Conservation (phyloP, 805 yeast species). For the Lipomyces yamanashiensis region DNA sequence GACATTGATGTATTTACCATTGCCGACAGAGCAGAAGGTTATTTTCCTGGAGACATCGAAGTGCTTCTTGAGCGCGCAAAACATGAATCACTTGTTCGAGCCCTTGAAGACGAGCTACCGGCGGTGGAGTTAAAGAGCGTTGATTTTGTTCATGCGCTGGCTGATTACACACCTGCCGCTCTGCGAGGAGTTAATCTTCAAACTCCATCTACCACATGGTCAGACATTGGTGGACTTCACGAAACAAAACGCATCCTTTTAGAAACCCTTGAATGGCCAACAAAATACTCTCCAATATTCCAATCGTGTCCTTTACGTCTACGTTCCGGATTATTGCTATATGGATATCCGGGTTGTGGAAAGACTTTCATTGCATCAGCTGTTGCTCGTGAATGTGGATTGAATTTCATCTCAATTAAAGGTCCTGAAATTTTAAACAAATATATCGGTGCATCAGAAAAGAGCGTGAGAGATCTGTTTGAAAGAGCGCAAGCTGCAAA, state of each 20-base stretch:
- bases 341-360: slow-evolving; percentile 98
- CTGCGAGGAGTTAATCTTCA: slow-evolving; percentile 85
- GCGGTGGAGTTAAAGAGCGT: slow-evolving; percentile 40
- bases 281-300: slow-evolving; percentile 94
- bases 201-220: slow-evolving; percentile 76
- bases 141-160: slow-evolving; percentile 61
- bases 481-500: slow-evolving; percentile 94
- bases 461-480: slow-evolving; percentile 87
- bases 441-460: slow-evolving; percentile 97
- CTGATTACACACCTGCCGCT: slow-evolving; percentile 76
- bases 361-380: slow-evolving; percentile 93
- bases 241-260: slow-evolving; percentile 75
- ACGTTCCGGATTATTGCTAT: slow-evolving; percentile 85
- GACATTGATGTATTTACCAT: slow-evolving; percentile 55
- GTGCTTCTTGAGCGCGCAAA: slow-evolving; percentile 66
- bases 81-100: slow-evolving; percentile 43
- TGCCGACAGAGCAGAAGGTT: slow-evolving; percentile 81
- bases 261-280: slow-evolving; percentile 97
- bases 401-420: slow-evolving; percentile 90
- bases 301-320: slow-evolving; percentile 82
- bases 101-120: slow-evolving; percentile 20
- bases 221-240: slow-evolving; percentile 84
- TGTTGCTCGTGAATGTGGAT: slow-evolving; percentile 91
- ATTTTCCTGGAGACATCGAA: slow-evolving; percentile 79
- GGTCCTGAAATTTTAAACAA: slow-evolving; percentile 96